Percentiles rank a stretch among this genome's conserved stretches.
Evolutionary conservation across 441 rosid species (phyloP).

Genomic region (Mallotus repandus): DNA sequence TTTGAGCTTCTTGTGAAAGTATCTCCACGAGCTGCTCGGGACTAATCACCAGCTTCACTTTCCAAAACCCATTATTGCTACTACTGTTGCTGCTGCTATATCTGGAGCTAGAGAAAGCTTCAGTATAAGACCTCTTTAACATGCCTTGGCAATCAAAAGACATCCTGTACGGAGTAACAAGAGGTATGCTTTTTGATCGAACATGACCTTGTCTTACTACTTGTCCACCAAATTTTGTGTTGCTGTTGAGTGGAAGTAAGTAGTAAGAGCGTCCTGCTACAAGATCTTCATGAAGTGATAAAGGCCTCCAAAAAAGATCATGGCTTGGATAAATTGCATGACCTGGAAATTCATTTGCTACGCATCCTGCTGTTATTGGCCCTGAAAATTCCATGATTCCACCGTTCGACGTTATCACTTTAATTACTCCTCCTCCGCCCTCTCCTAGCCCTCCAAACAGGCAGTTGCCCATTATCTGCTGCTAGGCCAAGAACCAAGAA

Average conservation of each 20-base stretch:
- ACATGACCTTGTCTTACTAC: slow-evolving; percentile 46
- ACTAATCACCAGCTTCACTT: slow-evolving; percentile 69
- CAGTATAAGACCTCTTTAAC: slow-evolving; percentile 60
- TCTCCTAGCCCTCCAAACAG: slow-evolving; percentile 66
- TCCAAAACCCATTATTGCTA: slow-evolving; percentile 53
- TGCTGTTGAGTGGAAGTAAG: slow-evolving; percentile 42
- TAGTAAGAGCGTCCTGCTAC: slow-evolving; percentile 54
- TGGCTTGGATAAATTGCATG: slow-evolving; percentile 52
- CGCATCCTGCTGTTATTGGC: slow-evolving; percentile 53
- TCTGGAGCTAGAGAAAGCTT: slow-evolving; percentile 45
- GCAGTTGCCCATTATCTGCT: slow-evolving; percentile 66
- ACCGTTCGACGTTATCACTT: slow-evolving; percentile 55
- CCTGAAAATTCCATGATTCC: slow-evolving; percentile 56
- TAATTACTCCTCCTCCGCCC: slow-evolving; percentile 29
- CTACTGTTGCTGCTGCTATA: slow-evolving; percentile 12
- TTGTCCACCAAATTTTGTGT: slow-evolving; percentile 19
- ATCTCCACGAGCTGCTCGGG: slow-evolving; percentile 65
- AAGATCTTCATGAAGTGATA: slow-evolving; percentile 47
- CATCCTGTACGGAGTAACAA: slow-evolving; percentile 53
- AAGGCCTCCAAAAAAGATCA: slow-evolving; percentile 51
- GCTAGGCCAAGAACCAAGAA: neutral
- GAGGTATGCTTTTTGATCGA: slow-evolving; percentile 57
- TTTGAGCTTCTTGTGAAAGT: slow-evolving; percentile 59
- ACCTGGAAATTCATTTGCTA: slow-evolving; percentile 53
- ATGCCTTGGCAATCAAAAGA: slow-evolving; percentile 54